Evolutionary conservation across 176 grass and related monocot genomes (phyloP).

Genomic region (Themeda triandra): DNA sequence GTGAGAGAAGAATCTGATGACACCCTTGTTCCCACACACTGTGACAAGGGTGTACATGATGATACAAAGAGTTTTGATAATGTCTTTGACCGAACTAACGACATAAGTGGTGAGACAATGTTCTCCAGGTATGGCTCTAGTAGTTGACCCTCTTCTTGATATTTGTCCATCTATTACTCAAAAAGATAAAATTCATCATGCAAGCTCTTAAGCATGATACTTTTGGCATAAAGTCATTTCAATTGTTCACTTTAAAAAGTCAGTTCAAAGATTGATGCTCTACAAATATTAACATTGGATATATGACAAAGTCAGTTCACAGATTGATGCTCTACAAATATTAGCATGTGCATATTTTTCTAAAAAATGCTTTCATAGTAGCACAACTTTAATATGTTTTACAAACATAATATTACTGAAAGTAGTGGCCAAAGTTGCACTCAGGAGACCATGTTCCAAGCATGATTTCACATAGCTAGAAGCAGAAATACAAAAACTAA

Average conservation of each 20-base stretch:
- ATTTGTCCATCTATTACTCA: constrained; percentile 82
- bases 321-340: too few species aligned
- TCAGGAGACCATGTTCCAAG: not conserved
- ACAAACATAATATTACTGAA: not conserved
- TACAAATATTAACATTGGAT: not conserved
- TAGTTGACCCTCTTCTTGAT: constrained; percentile 95
- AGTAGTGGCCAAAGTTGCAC: constrained; percentile 1
- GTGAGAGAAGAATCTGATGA: constrained; percentile 91
- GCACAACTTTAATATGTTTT: not conserved
- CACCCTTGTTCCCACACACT: constrained; percentile 83
- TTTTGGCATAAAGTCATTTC: constrained; percentile 16
- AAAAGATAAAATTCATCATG: not conserved
- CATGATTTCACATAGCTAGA: too few species aligned
- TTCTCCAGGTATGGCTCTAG: constrained; percentile 87
- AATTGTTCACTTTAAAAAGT: not conserved
- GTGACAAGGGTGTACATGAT: constrained; percentile 89
- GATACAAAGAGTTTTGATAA: constrained; percentile 86
- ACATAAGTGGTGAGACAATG: constrained; percentile 79
- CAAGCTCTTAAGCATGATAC: constrained; percentile 6
- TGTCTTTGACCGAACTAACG: constrained; percentile 59
- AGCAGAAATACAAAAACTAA: too few species aligned
- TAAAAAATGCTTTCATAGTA: not conserved
- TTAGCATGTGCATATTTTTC: not conserved
- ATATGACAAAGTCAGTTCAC: too few species aligned
- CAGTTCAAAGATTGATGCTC: too few species aligned